Percentiles rank a stretch among this genome's conserved stretches.
Evolutionary conservation across 345 rosid genomes (phyloP).

Genomic region (Cardamine resedifolia): DNA sequence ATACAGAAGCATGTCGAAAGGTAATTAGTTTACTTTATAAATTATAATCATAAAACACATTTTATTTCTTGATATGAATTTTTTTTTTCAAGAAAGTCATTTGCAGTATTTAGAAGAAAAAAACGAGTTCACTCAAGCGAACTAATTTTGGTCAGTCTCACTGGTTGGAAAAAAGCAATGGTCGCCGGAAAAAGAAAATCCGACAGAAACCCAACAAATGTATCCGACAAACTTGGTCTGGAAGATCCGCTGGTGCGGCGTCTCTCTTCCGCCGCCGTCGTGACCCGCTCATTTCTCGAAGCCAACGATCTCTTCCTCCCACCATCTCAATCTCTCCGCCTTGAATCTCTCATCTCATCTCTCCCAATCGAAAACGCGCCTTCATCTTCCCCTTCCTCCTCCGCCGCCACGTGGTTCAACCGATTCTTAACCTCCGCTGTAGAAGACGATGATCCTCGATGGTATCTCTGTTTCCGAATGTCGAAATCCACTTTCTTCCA

Average conservation of each 20-base stretch:
- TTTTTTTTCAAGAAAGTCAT: neutral
- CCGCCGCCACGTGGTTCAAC: constrained; percentile 42
- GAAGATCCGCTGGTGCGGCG: constrained; percentile 37
- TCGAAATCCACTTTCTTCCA: constrained; percentile 47
- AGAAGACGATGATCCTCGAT: constrained; percentile 47
- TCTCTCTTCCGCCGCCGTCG: constrained; percentile 49
- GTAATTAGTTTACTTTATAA: neutral
- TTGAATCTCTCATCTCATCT: constrained; percentile 43
- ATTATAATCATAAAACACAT: neutral
- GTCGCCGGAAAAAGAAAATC: constrained; percentile 20
- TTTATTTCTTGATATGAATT: neutral
- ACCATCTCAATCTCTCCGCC: constrained; percentile 31
- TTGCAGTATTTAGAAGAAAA: neutral
- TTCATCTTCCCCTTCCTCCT: constrained; percentile 17
- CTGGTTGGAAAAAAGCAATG: neutral
- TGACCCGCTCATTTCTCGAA: constrained; percentile 50
- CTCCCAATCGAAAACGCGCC: constrained; percentile 36
- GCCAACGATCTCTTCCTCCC: constrained; percentile 47
- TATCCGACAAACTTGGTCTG: neutral
- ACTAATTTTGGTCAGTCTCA: neutral
- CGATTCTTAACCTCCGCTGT: constrained; percentile 46
- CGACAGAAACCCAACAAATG: constrained; percentile 1
- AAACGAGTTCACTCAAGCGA: neutral
- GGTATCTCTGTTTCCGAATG: constrained; percentile 63
- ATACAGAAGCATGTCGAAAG: neutral